Evolutionary conservation across 2,329 filamentous ascomycete genomes (phyloP).

Genomic region (Xylariaceae sp.): DNA sequence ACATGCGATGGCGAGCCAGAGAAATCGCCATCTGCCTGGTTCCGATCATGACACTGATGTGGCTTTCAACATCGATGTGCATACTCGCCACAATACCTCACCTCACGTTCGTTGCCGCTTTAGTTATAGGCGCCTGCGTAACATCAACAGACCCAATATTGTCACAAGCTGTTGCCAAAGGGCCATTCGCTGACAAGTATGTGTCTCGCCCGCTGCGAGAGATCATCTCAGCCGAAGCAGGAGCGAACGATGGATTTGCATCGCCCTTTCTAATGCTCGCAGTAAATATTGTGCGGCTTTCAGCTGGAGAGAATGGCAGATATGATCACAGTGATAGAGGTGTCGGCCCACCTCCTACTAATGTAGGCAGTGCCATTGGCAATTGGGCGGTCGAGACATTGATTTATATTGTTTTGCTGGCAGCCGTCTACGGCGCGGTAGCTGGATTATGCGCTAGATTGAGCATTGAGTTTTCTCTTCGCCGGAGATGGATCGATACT

Average conservation of each 20-base stretch:
- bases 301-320: conserved; percentile 34
- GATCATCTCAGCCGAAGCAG: conserved; percentile 59
- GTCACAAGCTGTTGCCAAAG: conserved; percentile 59
- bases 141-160: conserved; percentile 61
- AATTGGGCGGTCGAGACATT: conserved; percentile 59
- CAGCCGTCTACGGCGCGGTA: conserved; percentile 48
- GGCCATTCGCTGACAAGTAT: conserved; percentile 59
- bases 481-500: conserved; percentile 51
- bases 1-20: conserved; percentile 45
- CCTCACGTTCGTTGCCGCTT: conserved; percentile 47
- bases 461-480: conserved; percentile 41
- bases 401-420: conserved; percentile 55
- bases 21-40: conserved; percentile 53
- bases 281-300: conserved; percentile 53
- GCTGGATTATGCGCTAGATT: conserved; percentile 46
- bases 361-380: conserved; percentile 47
- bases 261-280: conserved; percentile 60
- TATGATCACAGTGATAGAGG: conserved; percentile 22
- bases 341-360: conserved; percentile 49
- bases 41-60: conserved; percentile 60
- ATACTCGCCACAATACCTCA: conserved; percentile 53
- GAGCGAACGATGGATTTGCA: conserved; percentile 59
- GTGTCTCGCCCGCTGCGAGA: conserved; percentile 54
- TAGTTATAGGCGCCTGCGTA: conserved; percentile 58
- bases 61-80: conserved; percentile 55